phyloP scores from a whole-genome alignment of 2,329 filamentous ascomycete species.

The Fusarium poae region DNA sequence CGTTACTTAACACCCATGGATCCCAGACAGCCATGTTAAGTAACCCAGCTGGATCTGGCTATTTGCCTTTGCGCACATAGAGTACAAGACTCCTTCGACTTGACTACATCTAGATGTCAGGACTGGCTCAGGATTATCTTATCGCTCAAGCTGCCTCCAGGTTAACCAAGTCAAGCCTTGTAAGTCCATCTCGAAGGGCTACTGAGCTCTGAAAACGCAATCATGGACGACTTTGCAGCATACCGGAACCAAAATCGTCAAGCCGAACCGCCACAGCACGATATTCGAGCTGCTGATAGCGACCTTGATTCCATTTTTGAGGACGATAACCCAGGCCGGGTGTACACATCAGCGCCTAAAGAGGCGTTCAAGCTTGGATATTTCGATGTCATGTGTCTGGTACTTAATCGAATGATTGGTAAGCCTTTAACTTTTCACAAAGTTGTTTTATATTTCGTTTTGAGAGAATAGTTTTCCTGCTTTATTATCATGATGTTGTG shows the following conservation, averaged over 20 bases:
- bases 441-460: neutral
- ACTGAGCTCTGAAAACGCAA: constrained; percentile 7
- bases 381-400: constrained; percentile 54
- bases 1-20: constrained; percentile 45
- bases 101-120: constrained; percentile 22
- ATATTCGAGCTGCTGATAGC: constrained; percentile 29
- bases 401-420: constrained; percentile 57
- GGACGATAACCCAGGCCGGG: constrained; percentile 46
- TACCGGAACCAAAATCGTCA: constrained; percentile 28
- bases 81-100: constrained; percentile 1
- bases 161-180: neutral
- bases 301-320: constrained; percentile 37
- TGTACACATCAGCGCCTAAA: constrained; percentile 53
- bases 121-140: constrained; percentile 7
- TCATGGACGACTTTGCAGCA: constrained; percentile 50
- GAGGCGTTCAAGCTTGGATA: constrained; percentile 54
- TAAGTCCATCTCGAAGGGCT: neutral
- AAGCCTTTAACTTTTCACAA: constrained; percentile 21
- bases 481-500: constrained; percentile 1
- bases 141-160: constrained; percentile 5
- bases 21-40: constrained; percentile 24
- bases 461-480: neutral
- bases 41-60: neutral
- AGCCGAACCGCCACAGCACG: constrained; percentile 10
- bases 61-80: constrained; percentile 11